A percentile compares a stretch with the other conserved stretches of the same genome.
Evolutionary conservation across 2,329 filamentous ascomycete genomes (phyloP).

Genomic region (Colletotrichum ledebouriae): DNA sequence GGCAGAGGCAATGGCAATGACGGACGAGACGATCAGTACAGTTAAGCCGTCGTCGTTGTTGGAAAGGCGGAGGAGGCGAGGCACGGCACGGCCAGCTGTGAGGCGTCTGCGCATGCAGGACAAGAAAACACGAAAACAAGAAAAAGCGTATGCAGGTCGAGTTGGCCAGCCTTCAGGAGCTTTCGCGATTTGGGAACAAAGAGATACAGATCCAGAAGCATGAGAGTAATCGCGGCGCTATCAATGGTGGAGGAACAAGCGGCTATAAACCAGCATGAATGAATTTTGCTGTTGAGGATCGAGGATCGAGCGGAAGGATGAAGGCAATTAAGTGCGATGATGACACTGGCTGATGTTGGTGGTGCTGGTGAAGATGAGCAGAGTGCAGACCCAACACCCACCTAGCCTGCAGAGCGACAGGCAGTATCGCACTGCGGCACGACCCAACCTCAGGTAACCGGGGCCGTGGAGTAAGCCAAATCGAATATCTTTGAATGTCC

Average conservation of each 20-base stretch:
- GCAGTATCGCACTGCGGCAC: background rate
- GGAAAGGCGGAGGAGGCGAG: conserved; percentile 23
- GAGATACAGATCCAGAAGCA: background rate
- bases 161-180: no score
- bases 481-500: no score
- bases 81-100: background rate
- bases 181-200: background rate
- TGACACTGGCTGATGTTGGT: conserved; percentile 1
- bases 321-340: background rate
- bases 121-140: background rate
- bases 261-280: conserved; percentile 3
- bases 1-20: background rate
- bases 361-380: background rate
- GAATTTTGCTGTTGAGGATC: conserved; percentile 8
- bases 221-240: no score
- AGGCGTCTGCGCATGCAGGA: background rate
- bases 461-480: no score
- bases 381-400: background rate
- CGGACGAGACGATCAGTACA: no score
- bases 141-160: background rate
- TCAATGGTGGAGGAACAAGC: no score
- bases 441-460: background rate
- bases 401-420: background rate
- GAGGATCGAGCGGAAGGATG: conserved; percentile 19
- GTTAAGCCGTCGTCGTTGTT: background rate